phyloP scores from a whole-genome alignment of 2,329 filamentous ascomycete species.

The Fusarium sp. region DNA sequence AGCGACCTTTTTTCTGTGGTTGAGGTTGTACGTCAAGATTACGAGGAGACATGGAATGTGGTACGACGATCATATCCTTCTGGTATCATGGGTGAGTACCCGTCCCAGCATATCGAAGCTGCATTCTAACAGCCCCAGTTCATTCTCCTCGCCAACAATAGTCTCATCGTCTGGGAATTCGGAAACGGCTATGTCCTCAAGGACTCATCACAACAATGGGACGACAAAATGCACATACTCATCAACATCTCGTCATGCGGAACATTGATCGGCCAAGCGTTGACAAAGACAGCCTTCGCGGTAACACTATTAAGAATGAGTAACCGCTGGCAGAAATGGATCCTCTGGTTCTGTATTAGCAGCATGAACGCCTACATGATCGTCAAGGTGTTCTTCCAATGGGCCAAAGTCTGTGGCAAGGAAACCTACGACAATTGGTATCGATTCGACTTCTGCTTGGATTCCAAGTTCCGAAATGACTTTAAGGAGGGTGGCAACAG shows the following conservation, averaged over 20 bases:
- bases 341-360: conserved; percentile 60
- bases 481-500: conserved; percentile 62
- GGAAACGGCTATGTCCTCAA: conserved; percentile 57
- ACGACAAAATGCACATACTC: conserved; percentile 61
- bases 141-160: conserved; percentile 56
- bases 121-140: conserved; percentile 41
- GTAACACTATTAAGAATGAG: conserved; percentile 53
- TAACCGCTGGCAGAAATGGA: conserved; percentile 52
- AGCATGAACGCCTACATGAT: conserved; percentile 60
- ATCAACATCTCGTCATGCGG: conserved; percentile 55
- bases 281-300: conserved; percentile 50
- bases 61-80: conserved; percentile 52
- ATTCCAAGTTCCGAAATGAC: conserved; percentile 48
- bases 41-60: conserved; percentile 48
- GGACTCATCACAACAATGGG: conserved; percentile 53
- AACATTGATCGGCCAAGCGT: conserved; percentile 49
- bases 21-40: conserved; percentile 49
- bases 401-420: conserved; percentile 57
- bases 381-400: conserved; percentile 59
- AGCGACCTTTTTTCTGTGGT: conserved; percentile 43
- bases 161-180: conserved; percentile 56
- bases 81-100: conserved; percentile 48
- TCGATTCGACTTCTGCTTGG: conserved; percentile 56
- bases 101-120: too few relatives aligned
- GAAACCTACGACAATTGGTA: conserved; percentile 57